phyloP scores from a whole-genome alignment of 2,329 filamentous ascomycete species.

The Trichoderma lentiforme region DNA sequence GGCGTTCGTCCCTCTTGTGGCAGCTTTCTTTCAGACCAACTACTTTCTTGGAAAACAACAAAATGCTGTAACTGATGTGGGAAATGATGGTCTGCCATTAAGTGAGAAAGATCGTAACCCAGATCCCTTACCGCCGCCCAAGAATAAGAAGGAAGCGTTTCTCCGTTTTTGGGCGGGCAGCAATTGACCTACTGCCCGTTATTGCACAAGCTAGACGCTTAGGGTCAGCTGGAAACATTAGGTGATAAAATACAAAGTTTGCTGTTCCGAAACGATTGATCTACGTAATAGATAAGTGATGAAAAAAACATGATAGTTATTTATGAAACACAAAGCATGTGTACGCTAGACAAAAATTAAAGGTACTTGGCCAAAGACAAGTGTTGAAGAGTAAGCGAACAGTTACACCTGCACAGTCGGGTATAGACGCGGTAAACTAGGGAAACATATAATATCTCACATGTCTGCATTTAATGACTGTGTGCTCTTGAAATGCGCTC shows the following conservation, averaged over 20 bases:
- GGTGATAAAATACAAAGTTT: background rate
- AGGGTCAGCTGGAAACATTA: background rate
- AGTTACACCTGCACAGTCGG: too few species aligned
- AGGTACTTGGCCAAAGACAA: background rate
- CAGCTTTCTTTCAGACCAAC: slow-evolving; percentile 38
- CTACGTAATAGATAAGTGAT: background rate
- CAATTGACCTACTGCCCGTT: background rate
- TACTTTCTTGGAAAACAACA: slow-evolving; percentile 34
- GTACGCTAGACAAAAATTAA: background rate
- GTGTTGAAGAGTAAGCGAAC: too few species aligned
- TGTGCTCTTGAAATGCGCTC: too few species aligned
- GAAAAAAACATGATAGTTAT: background rate
- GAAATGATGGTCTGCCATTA: slow-evolving; percentile 26
- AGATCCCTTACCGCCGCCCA: slow-evolving; percentile 21
- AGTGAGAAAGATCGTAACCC: slow-evolving; percentile 23
- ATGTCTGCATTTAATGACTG: too few species aligned
- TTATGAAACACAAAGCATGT: background rate
- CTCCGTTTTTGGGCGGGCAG: slow-evolving; percentile 28
- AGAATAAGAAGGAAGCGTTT: slow-evolving; percentile 26
- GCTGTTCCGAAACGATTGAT: background rate
- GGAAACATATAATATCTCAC: too few species aligned
- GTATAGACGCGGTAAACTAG: too few species aligned
- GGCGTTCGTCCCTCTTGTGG: slow-evolving; percentile 33
- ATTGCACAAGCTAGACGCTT: background rate
- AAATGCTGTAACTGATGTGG: slow-evolving; percentile 30